phyloP scores from a whole-genome alignment of 2,329 filamentous ascomycete genomes.

The Pestalotiopsis sp. region DNA sequence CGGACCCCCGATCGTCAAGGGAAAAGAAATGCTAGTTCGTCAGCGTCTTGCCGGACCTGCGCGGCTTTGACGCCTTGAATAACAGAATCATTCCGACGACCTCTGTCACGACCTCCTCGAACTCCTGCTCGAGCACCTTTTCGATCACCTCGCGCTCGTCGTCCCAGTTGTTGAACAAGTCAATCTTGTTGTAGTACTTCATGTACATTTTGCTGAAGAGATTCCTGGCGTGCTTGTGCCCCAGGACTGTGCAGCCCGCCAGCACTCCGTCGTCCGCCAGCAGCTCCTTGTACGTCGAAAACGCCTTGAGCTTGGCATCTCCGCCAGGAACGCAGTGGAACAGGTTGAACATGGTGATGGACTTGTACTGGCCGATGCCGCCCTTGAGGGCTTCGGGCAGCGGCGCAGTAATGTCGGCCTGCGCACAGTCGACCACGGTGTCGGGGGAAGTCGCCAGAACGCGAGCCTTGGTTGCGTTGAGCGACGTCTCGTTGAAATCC shows the following conservation, averaged over 20 bases:
- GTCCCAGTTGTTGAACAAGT: slow-evolving; percentile 42
- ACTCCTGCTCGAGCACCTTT: slow-evolving; percentile 35
- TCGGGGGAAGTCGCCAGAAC: slow-evolving; percentile 24
- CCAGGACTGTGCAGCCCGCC: slow-evolving; percentile 41
- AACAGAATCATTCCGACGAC: slow-evolving; percentile 41
- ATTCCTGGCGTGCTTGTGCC: slow-evolving; percentile 28
- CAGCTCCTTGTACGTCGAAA: slow-evolving; percentile 33
- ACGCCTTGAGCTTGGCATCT: slow-evolving; percentile 31
- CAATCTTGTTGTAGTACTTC: slow-evolving; percentile 36
- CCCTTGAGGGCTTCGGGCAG: slow-evolving; percentile 30
- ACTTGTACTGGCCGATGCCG: slow-evolving; percentile 37
- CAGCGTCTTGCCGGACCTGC: slow-evolving; percentile 11
- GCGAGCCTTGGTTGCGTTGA: slow-evolving; percentile 31
- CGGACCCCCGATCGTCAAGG: too few relatives aligned
- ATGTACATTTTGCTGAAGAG: slow-evolving; percentile 29
- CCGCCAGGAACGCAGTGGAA: slow-evolving; percentile 44
- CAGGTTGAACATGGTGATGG: slow-evolving; percentile 46
- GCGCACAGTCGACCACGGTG: slow-evolving; percentile 29
- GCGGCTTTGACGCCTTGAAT: slow-evolving; percentile 38
- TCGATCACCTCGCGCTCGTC: slow-evolving; percentile 38
- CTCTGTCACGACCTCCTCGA: slow-evolving; percentile 41
- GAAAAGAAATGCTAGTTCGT: neutral
- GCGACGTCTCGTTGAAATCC: slow-evolving; percentile 37
- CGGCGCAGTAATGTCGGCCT: slow-evolving; percentile 39
- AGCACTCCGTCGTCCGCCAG: slow-evolving; percentile 39